Conservation (phyloP, 257 asterid genomes). For the Euphrasia confusa region DNA sequence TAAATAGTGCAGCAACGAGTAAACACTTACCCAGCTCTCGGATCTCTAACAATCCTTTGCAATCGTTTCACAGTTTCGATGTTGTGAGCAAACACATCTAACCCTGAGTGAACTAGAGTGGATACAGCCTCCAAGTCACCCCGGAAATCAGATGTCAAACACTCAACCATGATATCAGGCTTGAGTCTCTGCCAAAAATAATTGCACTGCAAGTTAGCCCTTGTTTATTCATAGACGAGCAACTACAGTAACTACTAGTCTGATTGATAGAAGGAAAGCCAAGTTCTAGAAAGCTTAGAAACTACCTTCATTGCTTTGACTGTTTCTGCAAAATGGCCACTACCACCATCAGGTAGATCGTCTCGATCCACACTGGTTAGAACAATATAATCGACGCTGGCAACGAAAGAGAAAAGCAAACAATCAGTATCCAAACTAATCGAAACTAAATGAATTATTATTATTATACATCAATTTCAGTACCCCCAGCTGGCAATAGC, state of each 20-base stretch:
- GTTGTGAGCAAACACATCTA: conserved; percentile 96
- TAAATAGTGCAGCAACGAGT: conserved; percentile 1
- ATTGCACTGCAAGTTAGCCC: conserved; percentile 24
- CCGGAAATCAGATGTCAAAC: conserved; percentile 94
- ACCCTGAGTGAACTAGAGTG: conserved; percentile 73
- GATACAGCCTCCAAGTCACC: conserved; percentile 83
- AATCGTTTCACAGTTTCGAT: conserved; percentile 82
- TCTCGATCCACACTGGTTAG: conserved; percentile 95
- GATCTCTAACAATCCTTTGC: conserved; percentile 94
- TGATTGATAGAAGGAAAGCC: conserved; percentile 19
- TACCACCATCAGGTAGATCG: conserved; percentile 95
- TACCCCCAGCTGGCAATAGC: conserved; percentile 99
- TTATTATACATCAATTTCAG: not conserved
- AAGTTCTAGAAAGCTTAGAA: not conserved
- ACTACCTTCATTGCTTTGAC: conserved; percentile 85
- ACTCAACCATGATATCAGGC: conserved; percentile 91
- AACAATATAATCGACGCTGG: conserved; percentile 47
- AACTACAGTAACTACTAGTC: conserved; percentile 1
- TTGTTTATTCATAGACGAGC: not conserved
- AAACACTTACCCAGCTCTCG: conserved; percentile 85
- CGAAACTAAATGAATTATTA: not conserved
- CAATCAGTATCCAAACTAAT: not conserved
- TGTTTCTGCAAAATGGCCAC: conserved; percentile 93
- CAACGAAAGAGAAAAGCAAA: conserved; percentile 20
- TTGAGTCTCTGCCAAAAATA: conserved; percentile 59